These are phyloP conservation scores for Prinsepia uniflora DNA, from an alignment of 306 rosid genomes.

Conservation along the genomic window DNA sequence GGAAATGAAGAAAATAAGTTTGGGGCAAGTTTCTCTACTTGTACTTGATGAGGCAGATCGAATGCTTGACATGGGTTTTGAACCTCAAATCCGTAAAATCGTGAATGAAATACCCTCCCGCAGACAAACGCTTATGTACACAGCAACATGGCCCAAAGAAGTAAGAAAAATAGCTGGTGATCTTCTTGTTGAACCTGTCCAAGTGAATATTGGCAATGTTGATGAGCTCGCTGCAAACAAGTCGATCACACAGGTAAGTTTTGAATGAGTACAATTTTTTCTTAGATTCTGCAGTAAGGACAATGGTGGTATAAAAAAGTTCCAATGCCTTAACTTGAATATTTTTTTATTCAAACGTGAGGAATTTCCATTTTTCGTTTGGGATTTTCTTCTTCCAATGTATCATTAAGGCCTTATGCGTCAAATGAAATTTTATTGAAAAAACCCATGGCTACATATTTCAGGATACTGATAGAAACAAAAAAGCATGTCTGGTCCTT, in stretches of 20 bases:
- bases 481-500: background rate
- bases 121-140: conserved; percentile 96
- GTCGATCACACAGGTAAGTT: conserved; percentile 85
- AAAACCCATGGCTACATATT: background rate
- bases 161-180: conserved; percentile 93
- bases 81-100: conserved; percentile 96
- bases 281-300: background rate
- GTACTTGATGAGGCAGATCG: conserved; percentile 99
- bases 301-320: background rate
- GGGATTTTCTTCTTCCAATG: too few relatives aligned
- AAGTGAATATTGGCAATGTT: conserved; percentile 92
- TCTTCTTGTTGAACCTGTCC: conserved; percentile 94
- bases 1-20: conserved; percentile 86
- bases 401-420: too few relatives aligned
- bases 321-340: background rate
- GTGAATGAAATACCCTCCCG: conserved; percentile 95
- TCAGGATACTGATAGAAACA: background rate
- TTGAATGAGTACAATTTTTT: background rate
- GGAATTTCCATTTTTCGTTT: background rate
- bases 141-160: conserved; percentile 99
- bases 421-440: too few relatives aligned
- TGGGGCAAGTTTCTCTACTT: conserved; percentile 88
- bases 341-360: background rate
- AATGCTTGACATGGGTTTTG: conserved; percentile 99
- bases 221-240: conserved; percentile 98